Percentiles rank a stretch among this genome's conserved stretches.
phyloP scores from a whole-genome alignment of 1,139 yeast species.

The Zygotorulaspora mrakii region DNA sequence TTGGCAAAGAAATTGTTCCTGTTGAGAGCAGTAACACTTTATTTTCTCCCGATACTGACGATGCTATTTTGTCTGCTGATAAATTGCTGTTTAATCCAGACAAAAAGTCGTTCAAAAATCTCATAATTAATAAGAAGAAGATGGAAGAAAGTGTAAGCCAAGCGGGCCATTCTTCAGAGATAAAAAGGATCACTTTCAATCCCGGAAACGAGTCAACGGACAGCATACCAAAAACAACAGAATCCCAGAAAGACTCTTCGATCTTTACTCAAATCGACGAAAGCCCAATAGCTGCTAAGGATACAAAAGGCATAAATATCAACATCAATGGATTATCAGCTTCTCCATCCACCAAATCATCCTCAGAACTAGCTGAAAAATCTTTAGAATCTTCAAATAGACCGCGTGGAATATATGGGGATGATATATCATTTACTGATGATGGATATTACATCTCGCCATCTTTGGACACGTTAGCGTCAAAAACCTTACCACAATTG shows the following conservation, averaged over 20 bases:
- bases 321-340: constrained; percentile 5
- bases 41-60: constrained; percentile 15
- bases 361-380: constrained; percentile 8
- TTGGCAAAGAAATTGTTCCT: constrained; percentile 19
- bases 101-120: constrained; percentile 26
- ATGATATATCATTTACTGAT: constrained; percentile 47
- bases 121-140: constrained; percentile 26
- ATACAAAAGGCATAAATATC: constrained; percentile 7
- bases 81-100: constrained; percentile 33
- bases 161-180: constrained; percentile 11
- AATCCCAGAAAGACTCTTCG: constrained; percentile 5
- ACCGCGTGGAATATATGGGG: constrained; percentile 31
- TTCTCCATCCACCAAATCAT: constrained; percentile 12
- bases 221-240: constrained; percentile 3
- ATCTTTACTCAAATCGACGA: constrained; percentile 16
- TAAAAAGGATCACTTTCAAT: constrained; percentile 20
- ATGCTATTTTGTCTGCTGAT: constrained; percentile 21
- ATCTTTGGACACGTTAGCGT: constrained; percentile 55
- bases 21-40: constrained; percentile 12
- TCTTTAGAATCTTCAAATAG: constrained; percentile 8
- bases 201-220: constrained; percentile 8
- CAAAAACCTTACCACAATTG: constrained; percentile 58
- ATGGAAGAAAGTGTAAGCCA: constrained; percentile 29
- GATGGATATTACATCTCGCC: constrained; percentile 91
- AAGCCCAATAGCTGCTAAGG: constrained; percentile 33